phyloP scores from a whole-genome alignment of 1,284 basidiomycete species.

The Moesziomyces sp. region DNA sequence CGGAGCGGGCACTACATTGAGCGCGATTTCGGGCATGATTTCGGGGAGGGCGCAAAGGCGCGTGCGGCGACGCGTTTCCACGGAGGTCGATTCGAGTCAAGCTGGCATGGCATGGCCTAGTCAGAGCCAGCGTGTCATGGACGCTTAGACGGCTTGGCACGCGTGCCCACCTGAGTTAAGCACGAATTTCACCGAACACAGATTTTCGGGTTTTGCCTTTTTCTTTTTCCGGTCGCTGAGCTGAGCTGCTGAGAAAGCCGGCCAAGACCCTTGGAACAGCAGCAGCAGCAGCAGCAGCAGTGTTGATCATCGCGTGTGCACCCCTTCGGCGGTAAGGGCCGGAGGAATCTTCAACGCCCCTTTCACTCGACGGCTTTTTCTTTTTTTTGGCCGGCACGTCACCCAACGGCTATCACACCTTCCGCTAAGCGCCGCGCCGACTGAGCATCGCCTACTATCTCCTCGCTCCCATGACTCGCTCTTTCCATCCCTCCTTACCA shows the following conservation, averaged over 20 bases:
- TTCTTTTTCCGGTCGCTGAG: not conserved
- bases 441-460: not conserved
- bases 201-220: not conserved
- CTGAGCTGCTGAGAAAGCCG: no score
- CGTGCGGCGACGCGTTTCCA: not conserved
- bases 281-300: no score
- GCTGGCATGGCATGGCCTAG: not conserved
- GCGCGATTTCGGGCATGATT: not conserved
- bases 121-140: not conserved
- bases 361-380: not conserved
- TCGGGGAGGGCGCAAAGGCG: no score
- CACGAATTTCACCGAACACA: not conserved
- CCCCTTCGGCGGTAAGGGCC: not conserved
- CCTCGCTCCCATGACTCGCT: not conserved
- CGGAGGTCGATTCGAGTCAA: not conserved
- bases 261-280: no score
- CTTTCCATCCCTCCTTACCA: not conserved
- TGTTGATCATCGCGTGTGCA: not conserved
- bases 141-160: not conserved
- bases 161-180: no score
- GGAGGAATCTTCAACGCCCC: not conserved
- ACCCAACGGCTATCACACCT: not conserved
- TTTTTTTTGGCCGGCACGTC: not conserved
- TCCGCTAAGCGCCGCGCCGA: not conserved
- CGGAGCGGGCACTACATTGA: not conserved